Conservation (phyloP, 2,329 filamentous ascomycete genomes). For the Phaeomoniella chlamydospora region DNA sequence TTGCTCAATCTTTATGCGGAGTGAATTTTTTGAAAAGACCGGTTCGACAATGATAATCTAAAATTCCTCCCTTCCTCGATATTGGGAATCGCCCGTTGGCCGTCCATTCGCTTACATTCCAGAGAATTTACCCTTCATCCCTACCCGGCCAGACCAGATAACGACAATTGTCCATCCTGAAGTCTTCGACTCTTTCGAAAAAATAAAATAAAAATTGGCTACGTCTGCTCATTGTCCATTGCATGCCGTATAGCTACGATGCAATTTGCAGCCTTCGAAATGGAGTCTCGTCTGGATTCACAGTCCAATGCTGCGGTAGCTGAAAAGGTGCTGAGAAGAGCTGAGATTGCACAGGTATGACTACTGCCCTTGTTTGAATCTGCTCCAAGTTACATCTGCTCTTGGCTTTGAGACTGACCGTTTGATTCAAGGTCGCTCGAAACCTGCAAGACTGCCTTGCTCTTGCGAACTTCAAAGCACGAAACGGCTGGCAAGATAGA, state of each 20-base stretch:
- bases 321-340: conserved; percentile 56
- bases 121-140: not conserved
- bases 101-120: not conserved
- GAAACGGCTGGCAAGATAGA: conserved; percentile 87
- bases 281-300: conserved; percentile 4
- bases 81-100: no score
- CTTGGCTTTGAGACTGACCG: conserved; percentile 8
- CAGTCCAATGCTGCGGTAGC: conserved; percentile 20
- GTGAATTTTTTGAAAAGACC: no score
- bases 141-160: no score
- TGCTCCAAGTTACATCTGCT: conserved; percentile 3
- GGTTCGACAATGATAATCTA: no score
- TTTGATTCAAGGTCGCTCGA: conserved; percentile 63
- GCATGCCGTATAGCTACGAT: conserved; percentile 8
- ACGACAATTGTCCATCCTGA: no score
- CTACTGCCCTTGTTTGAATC: conserved; percentile 12
- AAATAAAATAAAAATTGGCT: no score
- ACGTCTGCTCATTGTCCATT: no score
- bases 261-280: conserved; percentile 7
- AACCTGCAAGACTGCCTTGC: conserved; percentile 87
- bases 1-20: no score
- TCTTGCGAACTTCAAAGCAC: conserved; percentile 92
- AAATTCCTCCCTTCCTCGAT: no score
- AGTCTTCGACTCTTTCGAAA: no score
- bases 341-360: conserved; percentile 59